Conservation (phyloP, 1,284 basidiomycete species). For the Neonothopanus nambi region DNA sequence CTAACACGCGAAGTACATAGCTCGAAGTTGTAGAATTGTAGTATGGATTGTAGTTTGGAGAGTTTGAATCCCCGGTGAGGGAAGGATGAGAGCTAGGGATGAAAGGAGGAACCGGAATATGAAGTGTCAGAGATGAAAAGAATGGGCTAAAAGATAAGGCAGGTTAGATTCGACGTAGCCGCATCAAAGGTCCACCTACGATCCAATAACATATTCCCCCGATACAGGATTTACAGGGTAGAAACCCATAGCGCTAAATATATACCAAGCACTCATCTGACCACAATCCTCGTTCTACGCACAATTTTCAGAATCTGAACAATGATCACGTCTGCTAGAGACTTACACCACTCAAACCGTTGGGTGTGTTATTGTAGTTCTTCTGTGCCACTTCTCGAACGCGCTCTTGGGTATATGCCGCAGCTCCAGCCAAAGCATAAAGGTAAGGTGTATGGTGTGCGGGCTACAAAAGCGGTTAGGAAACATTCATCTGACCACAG, state of each 20-base stretch:
- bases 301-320: not conserved
- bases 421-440: constrained; percentile 70
- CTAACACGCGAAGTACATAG: constrained; percentile 6
- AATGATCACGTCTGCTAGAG: not conserved
- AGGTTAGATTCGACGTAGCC: not conserved
- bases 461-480: constrained; percentile 41
- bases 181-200: constrained; percentile 37
- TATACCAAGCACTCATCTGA: constrained; percentile 88
- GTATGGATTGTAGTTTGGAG: constrained; percentile 1
- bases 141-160: constrained; percentile 22
- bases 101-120: constrained; percentile 13
- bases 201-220: constrained; percentile 72
- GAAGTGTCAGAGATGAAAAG: constrained; percentile 12
- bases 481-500: not conserved
- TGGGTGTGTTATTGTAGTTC: constrained; percentile 70
- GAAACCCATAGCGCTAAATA: constrained; percentile 81
- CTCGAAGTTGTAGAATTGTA: constrained; percentile 14
- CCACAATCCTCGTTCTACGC: constrained; percentile 84
- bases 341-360: constrained; percentile 68
- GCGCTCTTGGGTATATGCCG: constrained; percentile 70
- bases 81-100: constrained; percentile 4
- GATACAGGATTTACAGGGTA: constrained; percentile 86
- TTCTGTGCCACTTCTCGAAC: constrained; percentile 62
- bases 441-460: constrained; percentile 85
- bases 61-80: not conserved